phyloP scores from a whole-genome alignment of 345 rosid species.

The Salix exigua region DNA sequence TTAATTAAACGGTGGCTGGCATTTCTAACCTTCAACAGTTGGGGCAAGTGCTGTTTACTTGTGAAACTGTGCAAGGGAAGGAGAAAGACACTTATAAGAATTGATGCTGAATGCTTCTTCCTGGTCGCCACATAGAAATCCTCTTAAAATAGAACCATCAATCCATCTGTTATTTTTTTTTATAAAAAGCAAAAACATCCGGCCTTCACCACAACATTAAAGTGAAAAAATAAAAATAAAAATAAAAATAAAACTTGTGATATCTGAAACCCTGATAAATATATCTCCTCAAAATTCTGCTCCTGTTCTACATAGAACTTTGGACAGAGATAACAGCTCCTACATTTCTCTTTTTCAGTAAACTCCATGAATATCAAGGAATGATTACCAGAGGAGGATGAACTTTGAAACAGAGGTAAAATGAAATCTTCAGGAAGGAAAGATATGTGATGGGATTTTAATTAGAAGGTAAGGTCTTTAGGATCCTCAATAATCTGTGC shows the following conservation, averaged over 20 bases:
- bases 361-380: constrained; percentile 20
- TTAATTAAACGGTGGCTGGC: too few relatives aligned
- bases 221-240: not conserved
- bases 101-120: not conserved
- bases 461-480: constrained; percentile 74
- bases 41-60: not conserved
- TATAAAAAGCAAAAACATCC: not conserved
- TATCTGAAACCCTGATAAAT: constrained; percentile 1
- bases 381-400: constrained; percentile 23
- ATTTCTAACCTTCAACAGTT: not conserved
- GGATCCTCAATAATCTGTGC: constrained; percentile 85
- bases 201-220: not conserved
- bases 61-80: not conserved
- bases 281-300: constrained; percentile 14
- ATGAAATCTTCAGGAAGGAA: constrained; percentile 16
- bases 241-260: not conserved
- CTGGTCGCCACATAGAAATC: not conserved
- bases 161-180: not conserved
- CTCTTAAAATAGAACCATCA: not conserved
- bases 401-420: constrained; percentile 24
- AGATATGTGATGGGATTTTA: not conserved
- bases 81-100: not conserved
- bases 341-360: constrained; percentile 16
- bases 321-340: constrained; percentile 12
- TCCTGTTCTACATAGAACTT: constrained; percentile 3